Base-by-base conservation (phyloP, 2,329 filamentous ascomycete species). In the Pseudogymnoascus sp. region DNA sequence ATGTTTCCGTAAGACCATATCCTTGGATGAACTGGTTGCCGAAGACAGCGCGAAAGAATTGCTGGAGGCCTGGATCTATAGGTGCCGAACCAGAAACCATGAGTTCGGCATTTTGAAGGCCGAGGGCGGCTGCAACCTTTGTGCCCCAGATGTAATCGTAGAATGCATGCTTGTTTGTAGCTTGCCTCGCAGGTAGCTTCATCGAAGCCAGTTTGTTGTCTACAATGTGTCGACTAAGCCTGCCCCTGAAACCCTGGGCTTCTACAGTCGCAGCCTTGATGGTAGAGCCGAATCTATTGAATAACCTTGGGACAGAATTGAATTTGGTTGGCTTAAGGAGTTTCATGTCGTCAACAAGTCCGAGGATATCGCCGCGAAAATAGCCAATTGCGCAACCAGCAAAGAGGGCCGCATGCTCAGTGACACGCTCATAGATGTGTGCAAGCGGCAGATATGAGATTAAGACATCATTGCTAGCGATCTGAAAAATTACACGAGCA, bases 81-180 rank as follows among this genome's bases (percentile, higher is more conserved):
- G 93, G 93, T 11, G 95, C 93, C 64, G 91, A 95, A 59, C 95
- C 95, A 64, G 89, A 93, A 62, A 96, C 83, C 87, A 97, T 90
- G 67, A 82, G 83, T 67, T 82, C 83, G 56, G 83, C 81, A 24
- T 85, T 84, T 59, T 96, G 87, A 64, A 99, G 82, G 41, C 95
- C 95, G 35, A n/a, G n/a, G n/a, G n/a, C n/a, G n/a, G n/a, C n/a
- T n/a, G n/a, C n/a, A n/a, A n/a, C n/a, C n/a, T n/a, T n/a, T n/a
- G n/a, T n/a, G n/a, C n/a, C n/a, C n/a, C n/a, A n/a, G 73, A 99
- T 89, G 60, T 90, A 86, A 76, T 95, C 90, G 75, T 91, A 95
- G 64, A 95, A 74, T 67, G 88, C 79, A 75, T 95, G 90, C 65
- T 80, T 86, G 80, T 92, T 91, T 67, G 86, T 88, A n/a, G 92